These are phyloP conservation scores for Gymnopilus junonius DNA, from an alignment of 768 basidiomycete genomes.

Conservation along the genomic window DNA sequence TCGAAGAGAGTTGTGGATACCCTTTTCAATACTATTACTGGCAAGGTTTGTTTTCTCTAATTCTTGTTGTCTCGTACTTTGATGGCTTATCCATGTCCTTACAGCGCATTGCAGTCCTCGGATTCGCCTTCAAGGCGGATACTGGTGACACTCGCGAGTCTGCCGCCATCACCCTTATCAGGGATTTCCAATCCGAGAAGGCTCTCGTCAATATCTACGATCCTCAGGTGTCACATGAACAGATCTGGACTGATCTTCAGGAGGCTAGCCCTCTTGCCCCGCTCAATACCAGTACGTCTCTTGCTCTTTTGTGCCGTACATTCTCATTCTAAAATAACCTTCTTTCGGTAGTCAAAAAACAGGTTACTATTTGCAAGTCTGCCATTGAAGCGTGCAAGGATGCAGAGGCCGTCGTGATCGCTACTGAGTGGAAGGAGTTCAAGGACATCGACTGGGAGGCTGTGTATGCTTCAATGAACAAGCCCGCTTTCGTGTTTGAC, in stretches of 20 bases:
- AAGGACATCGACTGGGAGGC: conserved; percentile 86
- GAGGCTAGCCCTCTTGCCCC: conserved; percentile 70
- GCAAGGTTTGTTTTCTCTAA: conserved; percentile 72
- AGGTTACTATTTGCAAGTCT: conserved; percentile 76
- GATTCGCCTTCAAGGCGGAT: conserved; percentile 99
- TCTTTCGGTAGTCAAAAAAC: conserved; percentile 72
- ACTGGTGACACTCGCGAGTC: conserved; percentile 99
- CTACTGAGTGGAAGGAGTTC: conserved; percentile 99
- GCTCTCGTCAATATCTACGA: conserved; percentile 91
- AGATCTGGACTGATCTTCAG: conserved; percentile 84
- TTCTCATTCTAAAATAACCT: conserved; percentile 5
- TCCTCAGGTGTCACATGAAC: conserved; percentile 82
- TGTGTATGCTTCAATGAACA: conserved; percentile 89
- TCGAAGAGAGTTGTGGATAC: conserved; percentile 96
- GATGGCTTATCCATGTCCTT: conserved; percentile 5
- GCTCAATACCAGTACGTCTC: conserved; percentile 66
- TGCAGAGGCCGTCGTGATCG: conserved; percentile 93
- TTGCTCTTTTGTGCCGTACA: background rate
- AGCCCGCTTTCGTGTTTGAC: conserved; percentile 99
- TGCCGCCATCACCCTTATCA: conserved; percentile 91
- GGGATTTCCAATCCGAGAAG: conserved; percentile 90
- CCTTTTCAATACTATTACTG: conserved; percentile 97
- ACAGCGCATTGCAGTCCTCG: conserved; percentile 91
- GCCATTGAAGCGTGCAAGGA: conserved; percentile 88
- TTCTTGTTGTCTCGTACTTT: background rate